These are phyloP conservation scores for Apiospora saccharicola DNA, from an alignment of 2,329 filamentous ascomycete genomes.

Conservation along the genomic window DNA sequence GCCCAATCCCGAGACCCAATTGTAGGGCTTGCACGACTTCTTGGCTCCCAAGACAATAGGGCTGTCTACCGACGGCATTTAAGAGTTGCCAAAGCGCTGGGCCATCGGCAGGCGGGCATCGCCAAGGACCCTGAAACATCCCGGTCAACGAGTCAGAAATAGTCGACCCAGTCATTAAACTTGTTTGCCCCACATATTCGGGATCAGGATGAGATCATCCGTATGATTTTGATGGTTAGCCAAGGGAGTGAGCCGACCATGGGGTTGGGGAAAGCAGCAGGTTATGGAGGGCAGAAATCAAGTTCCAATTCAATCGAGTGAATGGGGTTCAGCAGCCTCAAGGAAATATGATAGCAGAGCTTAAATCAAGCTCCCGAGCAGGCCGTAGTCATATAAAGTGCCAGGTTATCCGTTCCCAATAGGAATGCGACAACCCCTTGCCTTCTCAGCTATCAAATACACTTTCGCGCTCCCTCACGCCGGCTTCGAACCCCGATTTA, in stretches of 20 bases:
- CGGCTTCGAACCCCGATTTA: neutral
- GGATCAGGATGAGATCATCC: slow-evolving; percentile 6
- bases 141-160: neutral
- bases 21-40: no score
- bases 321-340: neutral
- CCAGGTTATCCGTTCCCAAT: neutral
- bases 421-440: neutral
- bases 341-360: neutral
- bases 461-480: neutral
- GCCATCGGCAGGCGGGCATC: neutral
- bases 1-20: neutral
- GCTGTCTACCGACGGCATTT: neutral
- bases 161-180: neutral
- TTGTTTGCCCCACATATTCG: neutral
- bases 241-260: neutral
- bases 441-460: neutral
- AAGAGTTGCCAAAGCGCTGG: neutral
- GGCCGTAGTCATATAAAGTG: neutral
- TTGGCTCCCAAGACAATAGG: neutral
- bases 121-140: neutral
- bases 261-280: neutral
- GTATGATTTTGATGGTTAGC: neutral
- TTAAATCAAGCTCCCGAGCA: neutral
- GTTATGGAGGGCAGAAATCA: neutral
- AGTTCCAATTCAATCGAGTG: neutral